A percentile compares a stretch with the other conserved stretches of the same genome.
Evolutionary conservation across 805 yeast species (phyloP).

Genomic region (Saturnispora halmiae): DNA sequence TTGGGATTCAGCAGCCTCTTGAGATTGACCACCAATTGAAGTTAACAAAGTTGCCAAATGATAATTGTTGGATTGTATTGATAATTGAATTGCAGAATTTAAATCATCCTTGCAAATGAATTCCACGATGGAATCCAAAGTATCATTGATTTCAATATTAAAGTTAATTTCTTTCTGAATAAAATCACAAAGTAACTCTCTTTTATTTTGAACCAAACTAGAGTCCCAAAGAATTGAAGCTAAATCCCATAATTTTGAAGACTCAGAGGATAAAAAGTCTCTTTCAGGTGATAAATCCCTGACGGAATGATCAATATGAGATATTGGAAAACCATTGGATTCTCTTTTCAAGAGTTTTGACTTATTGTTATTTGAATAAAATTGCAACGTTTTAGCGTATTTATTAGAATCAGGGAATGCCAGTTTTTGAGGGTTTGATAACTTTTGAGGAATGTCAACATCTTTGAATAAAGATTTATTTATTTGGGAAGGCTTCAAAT

Average conservation of each 20-base stretch:
- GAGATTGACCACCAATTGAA: slow-evolving; percentile 67
- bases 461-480: background rate
- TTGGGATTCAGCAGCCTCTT: slow-evolving; percentile 53
- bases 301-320: slow-evolving; percentile 8
- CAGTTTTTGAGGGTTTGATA: background rate
- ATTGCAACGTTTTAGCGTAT: background rate
- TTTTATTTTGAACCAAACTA: slow-evolving; percentile 26
- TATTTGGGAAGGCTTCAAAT: slow-evolving; percentile 10
- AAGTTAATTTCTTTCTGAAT: slow-evolving; percentile 36
- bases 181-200: slow-evolving; percentile 48
- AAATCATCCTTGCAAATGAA: slow-evolving; percentile 47
- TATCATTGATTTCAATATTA: slow-evolving; percentile 33
- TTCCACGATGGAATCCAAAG: slow-evolving; percentile 44
- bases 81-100: slow-evolving; percentile 50
- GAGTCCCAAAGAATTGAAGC: slow-evolving; percentile 6
- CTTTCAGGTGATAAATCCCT: slow-evolving; percentile 8
- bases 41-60: slow-evolving; percentile 69
- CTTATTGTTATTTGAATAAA: background rate
- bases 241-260: slow-evolving; percentile 17
- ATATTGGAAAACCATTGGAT: slow-evolving; percentile 4
- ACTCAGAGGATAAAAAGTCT: slow-evolving; percentile 4
- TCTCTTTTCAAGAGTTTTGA: background rate
- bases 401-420: background rate
- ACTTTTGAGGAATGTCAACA: background rate
- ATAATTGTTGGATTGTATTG: slow-evolving; percentile 50